Base-by-base conservation (phyloP, 768 basidiomycete species). In the Galerina sulciceps region DNA sequence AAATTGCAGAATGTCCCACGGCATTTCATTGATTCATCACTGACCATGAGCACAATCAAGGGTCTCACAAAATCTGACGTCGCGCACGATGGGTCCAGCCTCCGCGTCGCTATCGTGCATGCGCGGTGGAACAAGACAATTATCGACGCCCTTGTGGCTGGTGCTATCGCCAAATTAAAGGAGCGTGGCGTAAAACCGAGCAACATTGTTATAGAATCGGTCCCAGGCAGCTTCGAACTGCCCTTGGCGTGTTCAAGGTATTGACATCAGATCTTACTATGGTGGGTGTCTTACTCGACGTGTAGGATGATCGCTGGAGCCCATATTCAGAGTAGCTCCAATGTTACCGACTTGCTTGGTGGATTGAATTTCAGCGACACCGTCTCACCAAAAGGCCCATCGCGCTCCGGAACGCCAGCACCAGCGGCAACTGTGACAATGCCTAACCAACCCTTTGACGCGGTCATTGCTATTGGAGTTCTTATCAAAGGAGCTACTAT, bases 401-500 rank as follows among this genome's bases (percentile, higher is more conserved):
- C 88, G 60, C 81, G 83, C 57, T 76, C 85, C 20, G 76, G 76
- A 18, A 84, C 87, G 15, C 82, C 86, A 14, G 77, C 83, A 14
- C 76, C 85, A 2, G 69, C 77, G 22, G 65, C 62, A 20, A 55
- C 68, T 53, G 61, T 73, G 14, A 53, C 64, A 35, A 77, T 75
- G 63, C 76, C 81, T 38, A 81, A 84, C 41, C 80, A 82, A 54
- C 90, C 96, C 0, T 98, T 99, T 66, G 90, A 96, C 72, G 97
- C 95, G 13, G 88, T 97, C 63, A 96, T 99, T 71, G 95, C 97
- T 53, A 93, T 99, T 69, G 97, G 97, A 13, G 94, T 96, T 37
- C 88, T 99, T 71, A 97, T 99, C 81, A 99, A 99, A 73, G 96
- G 97, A 52, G 81, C 87, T 1, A 99, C 97, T 15, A 97, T 97